phyloP scores from a whole-genome alignment of 2,329 filamentous ascomycete genomes.

The Fusarium caatingaense region DNA sequence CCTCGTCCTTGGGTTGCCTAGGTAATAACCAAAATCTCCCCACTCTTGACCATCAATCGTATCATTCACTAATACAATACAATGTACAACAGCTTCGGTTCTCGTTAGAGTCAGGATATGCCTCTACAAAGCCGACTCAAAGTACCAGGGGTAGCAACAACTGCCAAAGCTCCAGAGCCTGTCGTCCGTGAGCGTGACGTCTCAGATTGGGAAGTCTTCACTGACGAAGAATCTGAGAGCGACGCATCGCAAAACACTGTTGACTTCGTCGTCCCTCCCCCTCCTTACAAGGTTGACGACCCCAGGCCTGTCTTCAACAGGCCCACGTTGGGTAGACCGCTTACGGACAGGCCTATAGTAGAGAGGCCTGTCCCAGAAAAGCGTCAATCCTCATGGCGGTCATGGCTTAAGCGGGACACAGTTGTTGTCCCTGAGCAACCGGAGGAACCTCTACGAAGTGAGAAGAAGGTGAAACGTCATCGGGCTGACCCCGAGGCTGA shows the following conservation, averaged over 20 bases:
- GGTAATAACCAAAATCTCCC: conserved; percentile 24
- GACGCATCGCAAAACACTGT: conserved; percentile 26
- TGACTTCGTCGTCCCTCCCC: conserved; percentile 23
- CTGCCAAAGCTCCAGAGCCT: conserved; percentile 24
- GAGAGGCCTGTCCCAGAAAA: conserved; percentile 29
- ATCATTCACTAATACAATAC: conserved; percentile 19
- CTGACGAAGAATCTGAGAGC: conserved; percentile 26
- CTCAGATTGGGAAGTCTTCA: conserved; percentile 28
- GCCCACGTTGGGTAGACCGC: conserved; percentile 24
- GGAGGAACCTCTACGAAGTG: conserved; percentile 13
- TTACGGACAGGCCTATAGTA: conserved; percentile 26
- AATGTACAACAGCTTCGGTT: conserved; percentile 9
- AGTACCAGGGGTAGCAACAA: conserved; percentile 19
- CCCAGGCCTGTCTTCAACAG: conserved; percentile 19
- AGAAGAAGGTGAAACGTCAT: conserved; percentile 13
- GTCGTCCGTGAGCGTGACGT: conserved; percentile 29
- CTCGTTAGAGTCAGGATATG: conserved; percentile 13
- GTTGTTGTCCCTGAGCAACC: conserved; percentile 14
- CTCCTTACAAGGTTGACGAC: conserved; percentile 29
- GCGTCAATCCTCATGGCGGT: conserved; percentile 28
- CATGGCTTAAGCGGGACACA: conserved; percentile 25
- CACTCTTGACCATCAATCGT: conserved; percentile 14
- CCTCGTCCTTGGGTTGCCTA: conserved; percentile 24
- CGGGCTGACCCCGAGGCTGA: conserved; percentile 14
- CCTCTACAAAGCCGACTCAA: conserved; percentile 28